Conservation (phyloP, 805 yeast genomes). For the Wickerhamomyces hampshirensis region DNA sequence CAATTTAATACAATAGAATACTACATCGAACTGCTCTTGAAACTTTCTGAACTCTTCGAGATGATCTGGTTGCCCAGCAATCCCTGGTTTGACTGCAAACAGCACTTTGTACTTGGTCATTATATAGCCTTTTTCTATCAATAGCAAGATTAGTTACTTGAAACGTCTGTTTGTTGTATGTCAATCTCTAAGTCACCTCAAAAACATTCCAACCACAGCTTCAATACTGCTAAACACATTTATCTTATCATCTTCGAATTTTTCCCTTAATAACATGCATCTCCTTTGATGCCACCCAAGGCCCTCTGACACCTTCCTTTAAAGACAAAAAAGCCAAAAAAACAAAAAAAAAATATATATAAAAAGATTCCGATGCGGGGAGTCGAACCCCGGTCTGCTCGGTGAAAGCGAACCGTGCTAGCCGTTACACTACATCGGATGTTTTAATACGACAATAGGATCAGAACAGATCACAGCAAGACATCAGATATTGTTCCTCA, state of each 20-base stretch:
- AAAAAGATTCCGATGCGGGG: slow-evolving; percentile 56
- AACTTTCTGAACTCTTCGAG: slow-evolving; percentile 44
- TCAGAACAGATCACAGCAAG: no score
- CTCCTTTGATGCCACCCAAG: background rate
- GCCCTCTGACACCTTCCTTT: background rate
- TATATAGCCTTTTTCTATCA: no score
- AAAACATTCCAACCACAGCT: no score
- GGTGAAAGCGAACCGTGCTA: slow-evolving; percentile 83
- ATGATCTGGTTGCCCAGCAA: slow-evolving; percentile 39
- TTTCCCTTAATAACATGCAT: no score
- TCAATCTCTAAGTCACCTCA: no score
- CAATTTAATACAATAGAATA: slow-evolving; percentile 34
- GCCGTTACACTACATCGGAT: slow-evolving; percentile 68
- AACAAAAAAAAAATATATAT: no score
- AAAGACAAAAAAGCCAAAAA: background rate
- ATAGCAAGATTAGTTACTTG: no score
- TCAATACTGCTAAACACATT: no score
- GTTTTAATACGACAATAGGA: no score
- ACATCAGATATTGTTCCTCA: no score
- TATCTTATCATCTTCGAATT: no score
- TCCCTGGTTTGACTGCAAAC: slow-evolving; percentile 29
- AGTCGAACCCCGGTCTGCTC: slow-evolving; percentile 84
- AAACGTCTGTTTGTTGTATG: no score
- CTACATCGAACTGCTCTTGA: slow-evolving; percentile 33
- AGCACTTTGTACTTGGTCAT: slow-evolving; percentile 26